Evolutionary conservation across 768 basidiomycete species (phyloP).

Genomic region (Boletellus ananas): DNA sequence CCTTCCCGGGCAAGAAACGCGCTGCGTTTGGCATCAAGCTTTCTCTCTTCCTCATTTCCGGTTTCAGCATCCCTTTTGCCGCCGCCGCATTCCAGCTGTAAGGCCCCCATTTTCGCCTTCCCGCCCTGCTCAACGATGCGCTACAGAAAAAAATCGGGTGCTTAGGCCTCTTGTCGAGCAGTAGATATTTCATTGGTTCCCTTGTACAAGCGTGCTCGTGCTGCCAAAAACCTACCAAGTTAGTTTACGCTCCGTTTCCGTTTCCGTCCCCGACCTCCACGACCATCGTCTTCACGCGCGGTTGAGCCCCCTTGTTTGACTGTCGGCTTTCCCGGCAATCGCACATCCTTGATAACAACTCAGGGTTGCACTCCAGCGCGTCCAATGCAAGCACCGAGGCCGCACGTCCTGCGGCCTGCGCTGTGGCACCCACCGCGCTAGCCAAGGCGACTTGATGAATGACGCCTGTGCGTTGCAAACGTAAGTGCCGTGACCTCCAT

Average conservation of each 20-base stretch:
- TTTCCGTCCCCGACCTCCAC: constrained; percentile 23
- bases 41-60: constrained; percentile 40
- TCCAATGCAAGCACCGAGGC: constrained; percentile 67
- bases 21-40: constrained; percentile 37
- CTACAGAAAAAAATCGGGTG: constrained; percentile 39
- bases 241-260: constrained; percentile 13
- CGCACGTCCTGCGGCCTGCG: constrained; percentile 52
- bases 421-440: constrained; percentile 49
- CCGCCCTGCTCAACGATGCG: constrained; percentile 2
- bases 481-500: constrained; percentile 14
- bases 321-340: constrained; percentile 50
- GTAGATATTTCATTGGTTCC: constrained; percentile 5
- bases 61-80: constrained; percentile 66
- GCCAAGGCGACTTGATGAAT: constrained; percentile 66
- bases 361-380: constrained; percentile 60
- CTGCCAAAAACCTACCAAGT: constrained; percentile 1
- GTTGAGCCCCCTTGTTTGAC: constrained; percentile 37
- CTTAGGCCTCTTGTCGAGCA: constrained; percentile 14
- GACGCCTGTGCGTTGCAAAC: constrained; percentile 44
- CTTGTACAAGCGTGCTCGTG: constrained; percentile 6
- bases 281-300: constrained; percentile 32
- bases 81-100: constrained; percentile 64
- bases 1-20: constrained; percentile 49
- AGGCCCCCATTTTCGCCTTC: constrained; percentile 23
- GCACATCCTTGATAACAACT: constrained; percentile 60